A percentile compares a stretch with the other conserved stretches of the same genome.
phyloP scores from a whole-genome alignment of 108 stramenopile genomes.

The Pinguiococcus pyrenoidosus region DNA sequence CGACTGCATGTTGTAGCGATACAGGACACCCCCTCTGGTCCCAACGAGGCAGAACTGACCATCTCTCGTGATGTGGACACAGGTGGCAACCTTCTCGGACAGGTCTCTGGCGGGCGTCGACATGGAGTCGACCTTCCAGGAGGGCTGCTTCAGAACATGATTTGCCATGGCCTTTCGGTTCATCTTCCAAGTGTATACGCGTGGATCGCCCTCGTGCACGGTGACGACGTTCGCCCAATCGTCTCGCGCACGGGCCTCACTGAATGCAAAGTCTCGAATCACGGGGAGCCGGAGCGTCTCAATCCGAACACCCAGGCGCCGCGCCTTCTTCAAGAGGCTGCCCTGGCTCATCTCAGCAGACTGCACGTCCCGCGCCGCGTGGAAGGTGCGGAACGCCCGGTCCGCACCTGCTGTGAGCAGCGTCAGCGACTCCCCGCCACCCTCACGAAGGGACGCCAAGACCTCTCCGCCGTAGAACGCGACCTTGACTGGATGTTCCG shows the following conservation, averaged over 20 bases:
- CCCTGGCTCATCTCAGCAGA: conserved; percentile 32
- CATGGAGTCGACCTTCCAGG: conserved; percentile 23
- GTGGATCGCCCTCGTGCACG: conserved; percentile 1
- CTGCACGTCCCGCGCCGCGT: conserved; percentile 34
- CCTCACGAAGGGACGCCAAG: conserved; percentile 29
- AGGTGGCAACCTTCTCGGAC: not conserved
- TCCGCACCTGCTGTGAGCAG: conserved; percentile 25
- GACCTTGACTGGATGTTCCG: too few relatives aligned
- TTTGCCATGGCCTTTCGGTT: conserved; percentile 2
- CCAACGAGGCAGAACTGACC: conserved; percentile 78
- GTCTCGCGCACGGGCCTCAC: conserved; percentile 31
- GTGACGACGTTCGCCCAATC: too few relatives aligned
- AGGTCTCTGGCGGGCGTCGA: not conserved
- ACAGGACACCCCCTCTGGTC: conserved; percentile 70
- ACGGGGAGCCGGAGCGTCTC: conserved; percentile 28
- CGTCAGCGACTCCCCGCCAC: conserved; percentile 13
- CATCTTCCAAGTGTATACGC: conserved; percentile 3
- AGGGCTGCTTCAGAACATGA: conserved; percentile 8
- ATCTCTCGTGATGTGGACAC: conserved; percentile 7
- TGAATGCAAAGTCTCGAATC: conserved; percentile 23
- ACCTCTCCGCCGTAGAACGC: conserved; percentile 32
- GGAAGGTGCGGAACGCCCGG: conserved; percentile 28
- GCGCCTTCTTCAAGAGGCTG: conserved; percentile 6
- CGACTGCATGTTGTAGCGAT: conserved; percentile 87
- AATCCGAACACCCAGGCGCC: not conserved